Percentiles rank a stretch among this genome's conserved stretches.
Conservation (phyloP, 331 rosid species). For the Quercus tomentella region DNA sequence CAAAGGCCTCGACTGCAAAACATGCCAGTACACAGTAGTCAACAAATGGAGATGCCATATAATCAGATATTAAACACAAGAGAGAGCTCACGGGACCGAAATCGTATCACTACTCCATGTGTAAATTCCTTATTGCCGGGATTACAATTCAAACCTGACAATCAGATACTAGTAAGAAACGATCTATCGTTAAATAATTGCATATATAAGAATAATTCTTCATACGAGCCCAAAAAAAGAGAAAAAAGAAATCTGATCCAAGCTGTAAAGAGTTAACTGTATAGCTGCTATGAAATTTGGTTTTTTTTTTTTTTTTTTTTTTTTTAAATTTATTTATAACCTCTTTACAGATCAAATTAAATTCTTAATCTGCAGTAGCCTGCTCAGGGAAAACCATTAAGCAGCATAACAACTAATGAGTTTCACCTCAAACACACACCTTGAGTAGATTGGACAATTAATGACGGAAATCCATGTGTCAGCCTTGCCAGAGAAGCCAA, state of each 20-base stretch:
- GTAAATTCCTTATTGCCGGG: slow-evolving; percentile 62
- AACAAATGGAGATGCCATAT: slow-evolving; percentile 24
- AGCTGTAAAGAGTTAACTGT: neutral
- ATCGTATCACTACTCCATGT: slow-evolving; percentile 70
- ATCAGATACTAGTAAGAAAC: slow-evolving; percentile 17
- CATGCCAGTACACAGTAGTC: slow-evolving; percentile 20
- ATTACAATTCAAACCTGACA: slow-evolving; percentile 67
- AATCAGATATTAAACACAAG: slow-evolving; percentile 20
- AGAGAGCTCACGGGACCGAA: slow-evolving; percentile 70
- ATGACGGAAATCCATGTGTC: slow-evolving; percentile 59
- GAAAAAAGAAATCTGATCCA: neutral
- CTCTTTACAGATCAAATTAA: neutral
- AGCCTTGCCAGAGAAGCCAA: slow-evolving; percentile 50
- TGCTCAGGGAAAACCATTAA: neutral
- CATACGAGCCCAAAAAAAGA: neutral
- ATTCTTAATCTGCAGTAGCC: slow-evolving; percentile 4
- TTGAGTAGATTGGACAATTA: slow-evolving; percentile 77
- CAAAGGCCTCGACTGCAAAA: slow-evolving; percentile 69
- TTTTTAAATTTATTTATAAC: neutral
- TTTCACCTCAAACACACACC: slow-evolving; percentile 43
- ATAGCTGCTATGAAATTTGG: neutral
- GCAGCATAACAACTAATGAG: slow-evolving; percentile 14
- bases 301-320: no score
- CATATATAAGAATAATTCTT: neutral
- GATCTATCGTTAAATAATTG: neutral